Evolutionary conservation across 768 basidiomycete genomes (phyloP).

Genomic region (Russula foetens): DNA sequence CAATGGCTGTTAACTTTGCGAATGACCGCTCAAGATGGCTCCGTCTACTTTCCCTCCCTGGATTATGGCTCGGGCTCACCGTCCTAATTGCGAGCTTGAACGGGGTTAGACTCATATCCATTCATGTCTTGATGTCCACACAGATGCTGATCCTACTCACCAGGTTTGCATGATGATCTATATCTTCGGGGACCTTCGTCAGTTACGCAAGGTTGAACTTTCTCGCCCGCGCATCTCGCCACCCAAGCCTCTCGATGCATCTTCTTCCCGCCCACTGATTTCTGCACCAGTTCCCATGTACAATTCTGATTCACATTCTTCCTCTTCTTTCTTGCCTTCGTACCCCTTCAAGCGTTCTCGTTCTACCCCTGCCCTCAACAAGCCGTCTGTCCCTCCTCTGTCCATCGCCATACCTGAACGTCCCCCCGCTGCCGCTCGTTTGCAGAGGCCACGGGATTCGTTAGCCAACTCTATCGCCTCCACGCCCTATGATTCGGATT

Average conservation of each 20-base stretch:
- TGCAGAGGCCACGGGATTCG: conserved; percentile 8
- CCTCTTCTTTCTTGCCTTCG: conserved; percentile 13
- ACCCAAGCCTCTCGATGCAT: conserved; percentile 23
- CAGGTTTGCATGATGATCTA: conserved; percentile 66
- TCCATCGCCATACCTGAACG: conserved; percentile 9
- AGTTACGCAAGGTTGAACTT: conserved; percentile 74
- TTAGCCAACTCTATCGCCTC: conserved; percentile 9
- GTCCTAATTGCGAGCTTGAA: conserved; percentile 55
- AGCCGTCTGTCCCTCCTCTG: background rate
- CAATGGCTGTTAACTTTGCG: conserved; percentile 37
- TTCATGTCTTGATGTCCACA: background rate
- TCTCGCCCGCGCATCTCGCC: conserved; percentile 56
- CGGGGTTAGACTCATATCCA: conserved; percentile 37
- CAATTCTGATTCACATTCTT: conserved; percentile 4
- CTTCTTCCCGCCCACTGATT: conserved; percentile 7
- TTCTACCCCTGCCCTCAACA: background rate
- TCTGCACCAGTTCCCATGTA: conserved; percentile 12
- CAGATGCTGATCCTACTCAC: background rate
- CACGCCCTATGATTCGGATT: conserved; percentile 11
- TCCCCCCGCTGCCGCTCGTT: background rate
- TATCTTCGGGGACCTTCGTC: conserved; percentile 70
- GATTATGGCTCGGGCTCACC: conserved; percentile 61
- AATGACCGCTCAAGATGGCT: conserved; percentile 44
- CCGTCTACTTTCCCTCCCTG: conserved; percentile 53
- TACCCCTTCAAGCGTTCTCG: conserved; percentile 7